Base-by-base conservation (phyloP, 2,329 filamentous ascomycete species). In the Pyrenochaeta sp. region DNA sequence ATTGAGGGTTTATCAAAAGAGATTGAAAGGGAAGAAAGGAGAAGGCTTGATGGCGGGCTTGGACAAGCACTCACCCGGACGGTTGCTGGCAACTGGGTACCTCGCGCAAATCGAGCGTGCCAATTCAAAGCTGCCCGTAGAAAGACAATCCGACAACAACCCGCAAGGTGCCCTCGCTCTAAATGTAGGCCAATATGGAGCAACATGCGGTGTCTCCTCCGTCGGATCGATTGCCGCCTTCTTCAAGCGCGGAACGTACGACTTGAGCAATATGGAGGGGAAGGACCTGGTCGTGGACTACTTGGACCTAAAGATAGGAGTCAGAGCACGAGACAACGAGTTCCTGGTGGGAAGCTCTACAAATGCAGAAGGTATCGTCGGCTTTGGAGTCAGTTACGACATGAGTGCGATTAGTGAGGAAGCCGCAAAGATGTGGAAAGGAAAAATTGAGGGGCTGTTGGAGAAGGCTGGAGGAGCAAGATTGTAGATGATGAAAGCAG, bases 191-290 rank as follows among this genome's bases (percentile, higher is more conserved):
- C 55, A 61, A 4, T 73, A 68, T 13, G 67, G 59, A 12, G 80
- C 81, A 10, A 83, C 81, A 4, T 81, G 79, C 65, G 81, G 81
- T 3, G 79, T 83, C 0, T 79, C 76, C 25, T 80, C 76, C 13
- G 72, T 82, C 0, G 81, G 81, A 0, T 71, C 73, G 5, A 67
- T 76, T 5, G 74, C 76, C 8, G 56, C 66, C 0, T 73, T 76
- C 15, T 73, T 81, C 43, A 67, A 59, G 44, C 60, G 64, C 0
- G 76, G 74, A 0, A 62, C 46, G 13, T 71, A 72, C 42, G 59
- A 69, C 40, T 32, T 77, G n/a, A 32, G 61, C 10, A 43, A 76
- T 39, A 25, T 78, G n/a, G 57, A 43, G 2, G 66, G 52, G 0
- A 60, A 50, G 46, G 76, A 78, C 36, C 79, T 83, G 46, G 76